Conservation (phyloP, 1,284 basidiomycete species). For the Ustilago nuda region DNA sequence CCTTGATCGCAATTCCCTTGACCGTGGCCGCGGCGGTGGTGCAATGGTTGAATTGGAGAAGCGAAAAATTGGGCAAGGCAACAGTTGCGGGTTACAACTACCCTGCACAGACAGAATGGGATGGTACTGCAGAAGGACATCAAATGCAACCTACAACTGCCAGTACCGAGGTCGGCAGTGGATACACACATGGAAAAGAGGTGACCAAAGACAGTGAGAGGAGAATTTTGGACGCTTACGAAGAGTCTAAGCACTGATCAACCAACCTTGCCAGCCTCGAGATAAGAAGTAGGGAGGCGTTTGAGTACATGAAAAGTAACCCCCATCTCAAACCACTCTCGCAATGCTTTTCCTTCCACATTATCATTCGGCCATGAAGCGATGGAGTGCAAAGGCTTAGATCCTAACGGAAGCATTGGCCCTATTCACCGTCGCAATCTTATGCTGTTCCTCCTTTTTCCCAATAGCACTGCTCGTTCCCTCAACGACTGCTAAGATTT, state of each 20-base stretch:
- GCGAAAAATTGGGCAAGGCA: slow-evolving; percentile 17
- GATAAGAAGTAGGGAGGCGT: background rate
- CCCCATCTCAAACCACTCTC: too few relatives aligned
- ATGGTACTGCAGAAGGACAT: background rate
- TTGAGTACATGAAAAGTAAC: background rate
- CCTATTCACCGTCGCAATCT: slow-evolving; percentile 83
- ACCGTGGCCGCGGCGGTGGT: slow-evolving; percentile 16
- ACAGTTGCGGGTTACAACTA: slow-evolving; percentile 28
- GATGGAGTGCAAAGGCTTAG: slow-evolving; percentile 9
- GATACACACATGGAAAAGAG: background rate
- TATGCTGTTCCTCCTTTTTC: slow-evolving; percentile 73
- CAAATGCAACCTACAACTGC: slow-evolving; percentile 25
- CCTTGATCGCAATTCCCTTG: slow-evolving; percentile 37
- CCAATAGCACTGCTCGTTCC: slow-evolving; percentile 68
- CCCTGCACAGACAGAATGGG: background rate
- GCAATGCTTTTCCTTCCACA: background rate
- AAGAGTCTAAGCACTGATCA: slow-evolving; percentile 17
- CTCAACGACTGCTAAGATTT: slow-evolving; percentile 69
- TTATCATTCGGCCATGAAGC: background rate
- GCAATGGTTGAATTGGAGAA: slow-evolving; percentile 24
- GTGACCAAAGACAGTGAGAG: slow-evolving; percentile 11
- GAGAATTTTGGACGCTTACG: slow-evolving; percentile 42
- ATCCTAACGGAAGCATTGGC: slow-evolving; percentile 65
- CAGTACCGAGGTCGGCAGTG: slow-evolving; percentile 3
- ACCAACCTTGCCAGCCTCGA: background rate